phyloP scores from a whole-genome alignment of 495 filamentous ascomycete genomes.

The Gamarada debralockiae region DNA sequence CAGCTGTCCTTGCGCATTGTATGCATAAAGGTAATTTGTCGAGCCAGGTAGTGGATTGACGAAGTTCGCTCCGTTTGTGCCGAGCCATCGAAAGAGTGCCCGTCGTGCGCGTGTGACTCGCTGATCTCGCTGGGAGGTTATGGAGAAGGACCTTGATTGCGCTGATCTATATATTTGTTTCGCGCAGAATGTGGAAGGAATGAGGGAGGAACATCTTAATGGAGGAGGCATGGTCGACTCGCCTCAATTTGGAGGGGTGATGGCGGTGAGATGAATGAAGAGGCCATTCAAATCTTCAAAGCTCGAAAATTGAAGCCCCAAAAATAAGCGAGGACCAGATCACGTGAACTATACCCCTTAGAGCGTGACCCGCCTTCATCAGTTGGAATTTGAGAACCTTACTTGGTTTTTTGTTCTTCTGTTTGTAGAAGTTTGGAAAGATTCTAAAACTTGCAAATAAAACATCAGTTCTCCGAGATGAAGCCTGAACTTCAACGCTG shows the following conservation, averaged over 20 bases:
- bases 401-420: too few relatives aligned
- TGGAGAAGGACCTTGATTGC: slow-evolving; percentile 20
- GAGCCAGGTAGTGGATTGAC: slow-evolving; percentile 15
- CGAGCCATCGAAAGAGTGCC: slow-evolving; percentile 20
- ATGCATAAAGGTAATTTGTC: slow-evolving; percentile 26
- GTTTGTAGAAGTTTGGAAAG: too few relatives aligned
- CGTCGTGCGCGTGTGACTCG: slow-evolving; percentile 14
- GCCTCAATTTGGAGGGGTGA: not conserved
- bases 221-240: slow-evolving; percentile 16
- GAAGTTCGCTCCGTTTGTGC: slow-evolving; percentile 11
- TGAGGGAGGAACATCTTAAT: slow-evolving; percentile 15
- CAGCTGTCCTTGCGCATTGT: slow-evolving; percentile 15
- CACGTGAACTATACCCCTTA: not conserved
- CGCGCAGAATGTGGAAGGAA: slow-evolving; percentile 6
- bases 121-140: slow-evolving; percentile 12
- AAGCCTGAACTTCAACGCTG: too few relatives aligned
- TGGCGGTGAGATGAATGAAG: not conserved
- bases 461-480: too few relatives aligned
- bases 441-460: too few relatives aligned
- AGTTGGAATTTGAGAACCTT: too few relatives aligned
- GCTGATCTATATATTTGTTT: slow-evolving; percentile 14
- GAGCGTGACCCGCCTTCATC: too few relatives aligned
- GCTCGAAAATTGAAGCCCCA: too few relatives aligned
- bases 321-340: not conserved
- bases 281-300: too few relatives aligned